A percentile compares a stretch with the other conserved stretches of the same genome.
Conservation (phyloP, 2,329 filamentous ascomycete genomes). For the Fusarium austroafricanum region DNA sequence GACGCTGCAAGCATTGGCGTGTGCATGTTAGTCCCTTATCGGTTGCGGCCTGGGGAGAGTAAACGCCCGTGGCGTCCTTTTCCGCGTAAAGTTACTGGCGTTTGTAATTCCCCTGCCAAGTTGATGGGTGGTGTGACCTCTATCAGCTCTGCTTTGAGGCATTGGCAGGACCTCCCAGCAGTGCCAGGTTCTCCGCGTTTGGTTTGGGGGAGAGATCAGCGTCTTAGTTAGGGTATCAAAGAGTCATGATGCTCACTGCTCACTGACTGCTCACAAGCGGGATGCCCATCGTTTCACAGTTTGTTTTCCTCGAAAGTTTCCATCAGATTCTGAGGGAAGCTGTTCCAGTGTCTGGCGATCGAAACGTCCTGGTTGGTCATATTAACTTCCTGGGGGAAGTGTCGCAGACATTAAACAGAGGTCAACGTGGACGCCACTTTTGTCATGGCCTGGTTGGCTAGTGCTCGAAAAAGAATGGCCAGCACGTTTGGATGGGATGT, state of each 20-base stretch:
- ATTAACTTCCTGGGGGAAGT: neutral
- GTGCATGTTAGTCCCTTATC: slow-evolving; percentile 16
- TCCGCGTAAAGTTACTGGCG: slow-evolving; percentile 29
- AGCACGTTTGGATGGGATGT: slow-evolving; percentile 28
- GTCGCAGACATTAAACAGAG: slow-evolving; percentile 10
- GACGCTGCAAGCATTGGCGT: slow-evolving; percentile 26
- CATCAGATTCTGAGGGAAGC: slow-evolving; percentile 6
- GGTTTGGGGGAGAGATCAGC: slow-evolving; percentile 26
- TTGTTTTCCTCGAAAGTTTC: neutral
- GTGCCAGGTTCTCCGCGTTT: slow-evolving; percentile 22
- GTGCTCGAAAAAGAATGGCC: slow-evolving; percentile 29
- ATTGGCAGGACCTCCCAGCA: slow-evolving; percentile 13
- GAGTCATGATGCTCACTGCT: slow-evolving; percentile 36
- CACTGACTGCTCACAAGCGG: slow-evolving; percentile 21
- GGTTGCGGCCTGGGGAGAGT: slow-evolving; percentile 12
- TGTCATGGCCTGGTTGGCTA: slow-evolving; percentile 34
- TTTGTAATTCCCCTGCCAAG: slow-evolving; percentile 39
- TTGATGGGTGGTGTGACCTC: slow-evolving; percentile 38
- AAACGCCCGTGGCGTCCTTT: slow-evolving; percentile 30
- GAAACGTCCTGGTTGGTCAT: slow-evolving; percentile 29
- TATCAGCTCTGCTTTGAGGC: slow-evolving; percentile 10
- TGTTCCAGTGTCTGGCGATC: slow-evolving; percentile 20
- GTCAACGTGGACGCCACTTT: slow-evolving; percentile 32
- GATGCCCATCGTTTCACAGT: slow-evolving; percentile 2
- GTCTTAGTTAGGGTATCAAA: neutral